Percentiles rank a stretch among this genome's conserved stretches.
Conservation (phyloP, 2,329 filamentous ascomycete species). For the Akanthomyces muscarius region DNA sequence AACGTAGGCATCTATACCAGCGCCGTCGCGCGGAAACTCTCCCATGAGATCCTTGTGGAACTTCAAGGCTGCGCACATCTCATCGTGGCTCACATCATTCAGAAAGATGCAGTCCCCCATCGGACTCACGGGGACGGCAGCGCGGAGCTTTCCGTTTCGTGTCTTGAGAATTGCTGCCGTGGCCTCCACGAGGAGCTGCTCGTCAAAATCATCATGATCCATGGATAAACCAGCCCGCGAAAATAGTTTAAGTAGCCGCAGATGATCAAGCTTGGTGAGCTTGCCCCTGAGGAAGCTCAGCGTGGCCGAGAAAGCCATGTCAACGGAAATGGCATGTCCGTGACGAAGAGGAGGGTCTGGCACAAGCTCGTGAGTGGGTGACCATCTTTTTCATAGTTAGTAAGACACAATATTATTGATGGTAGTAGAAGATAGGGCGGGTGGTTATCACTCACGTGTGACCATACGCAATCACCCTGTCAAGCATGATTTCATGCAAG, state of each 20-base stretch:
- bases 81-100: conserved; percentile 60
- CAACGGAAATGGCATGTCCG: conserved; percentile 70
- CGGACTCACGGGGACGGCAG: conserved; percentile 61
- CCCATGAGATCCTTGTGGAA: conserved; percentile 62
- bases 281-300: conserved; percentile 61
- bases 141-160: conserved; percentile 62
- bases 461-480: conserved; percentile 69
- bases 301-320: conserved; percentile 72
- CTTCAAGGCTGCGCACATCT: conserved; percentile 57
- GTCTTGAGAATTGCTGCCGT: conserved; percentile 69
- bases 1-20: conserved; percentile 65
- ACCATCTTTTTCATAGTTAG: conserved; percentile 48
- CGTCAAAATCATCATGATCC: conserved; percentile 65
- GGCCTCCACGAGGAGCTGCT: conserved; percentile 59
- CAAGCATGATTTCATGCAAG: conserved; percentile 67
- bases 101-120: conserved; percentile 64
- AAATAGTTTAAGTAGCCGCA: conserved; percentile 61
- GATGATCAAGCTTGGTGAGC: conserved; percentile 57
- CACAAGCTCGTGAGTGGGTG: conserved; percentile 65
- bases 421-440: too few species aligned
- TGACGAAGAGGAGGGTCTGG: conserved; percentile 66
- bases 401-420: background rate
- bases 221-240: conserved; percentile 67
- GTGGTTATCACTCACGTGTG: conserved; percentile 52
- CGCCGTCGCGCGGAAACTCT: conserved; percentile 59